These are phyloP conservation scores for Pisolithus marmoratus DNA, from an alignment of 768 basidiomycete genomes.

Conservation along the genomic window DNA sequence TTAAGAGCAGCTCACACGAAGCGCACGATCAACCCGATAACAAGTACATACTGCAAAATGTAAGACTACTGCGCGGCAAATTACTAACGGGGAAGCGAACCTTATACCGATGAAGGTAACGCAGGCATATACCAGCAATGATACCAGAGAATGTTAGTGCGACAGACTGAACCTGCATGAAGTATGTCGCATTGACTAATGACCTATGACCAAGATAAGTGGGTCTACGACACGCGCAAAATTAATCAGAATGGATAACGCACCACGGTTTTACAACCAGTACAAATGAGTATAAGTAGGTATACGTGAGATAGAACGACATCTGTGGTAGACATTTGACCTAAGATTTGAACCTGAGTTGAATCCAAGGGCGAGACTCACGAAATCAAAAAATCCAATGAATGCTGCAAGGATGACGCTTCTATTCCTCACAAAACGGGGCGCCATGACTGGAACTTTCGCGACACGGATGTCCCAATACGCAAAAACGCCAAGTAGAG, in stretches of 20 bases:
- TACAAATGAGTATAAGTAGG: conserved; percentile 70
- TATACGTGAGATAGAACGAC: conserved; percentile 64
- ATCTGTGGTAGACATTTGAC: conserved; percentile 34
- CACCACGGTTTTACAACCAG: conserved; percentile 47
- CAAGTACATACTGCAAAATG: conserved; percentile 37
- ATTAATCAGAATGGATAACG: neutral
- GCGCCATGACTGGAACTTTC: conserved; percentile 53
- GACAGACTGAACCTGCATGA: conserved; percentile 53
- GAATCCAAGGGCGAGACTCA: conserved; percentile 19
- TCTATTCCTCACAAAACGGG: conserved; percentile 52
- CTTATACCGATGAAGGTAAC: conserved; percentile 50
- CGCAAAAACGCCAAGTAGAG: conserved; percentile 37
- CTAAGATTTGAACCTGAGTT: conserved; percentile 27
- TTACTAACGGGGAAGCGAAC: conserved; percentile 17
- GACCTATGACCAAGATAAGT: conserved; percentile 35
- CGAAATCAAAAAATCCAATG: conserved; percentile 63
- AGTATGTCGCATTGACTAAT: conserved; percentile 55
- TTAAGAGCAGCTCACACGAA: conserved; percentile 33
- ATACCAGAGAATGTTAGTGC: conserved; percentile 57
- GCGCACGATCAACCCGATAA: conserved; percentile 54
- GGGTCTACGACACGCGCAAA: conserved; percentile 8
- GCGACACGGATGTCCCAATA: conserved; percentile 49
- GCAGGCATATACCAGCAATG: conserved; percentile 35
- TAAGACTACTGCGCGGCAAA: neutral
- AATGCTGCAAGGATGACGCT: conserved; percentile 52